A percentile compares a stretch with the other conserved stretches of the same genome.
Evolutionary conservation across 192 early-diverging fungal genomes (phyloP).

Genomic region (Martensiomyces pterosporus): DNA sequence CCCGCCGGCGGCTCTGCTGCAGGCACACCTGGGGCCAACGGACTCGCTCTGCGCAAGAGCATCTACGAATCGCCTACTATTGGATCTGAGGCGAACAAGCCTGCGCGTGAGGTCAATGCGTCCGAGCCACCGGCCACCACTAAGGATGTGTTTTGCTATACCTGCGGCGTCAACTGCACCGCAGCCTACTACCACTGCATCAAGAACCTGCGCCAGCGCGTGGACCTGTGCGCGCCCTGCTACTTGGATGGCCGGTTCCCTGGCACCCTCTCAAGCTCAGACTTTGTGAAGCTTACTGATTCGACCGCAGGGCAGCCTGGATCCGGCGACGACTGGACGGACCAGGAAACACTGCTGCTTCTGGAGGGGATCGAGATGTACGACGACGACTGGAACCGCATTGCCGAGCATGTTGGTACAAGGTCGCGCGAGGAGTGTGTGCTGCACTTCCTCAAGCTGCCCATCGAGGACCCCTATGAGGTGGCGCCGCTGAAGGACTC

Average conservation of each 20-base stretch:
- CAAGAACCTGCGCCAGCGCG: conserved; percentile 55
- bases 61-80: conserved; percentile 53
- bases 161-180: conserved; percentile 83
- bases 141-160: conserved; percentile 64
- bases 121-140: conserved; percentile 17
- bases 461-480: conserved; percentile 81
- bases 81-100: conserved; percentile 28
- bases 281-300: conserved; percentile 76
- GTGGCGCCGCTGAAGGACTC: conserved; percentile 27
- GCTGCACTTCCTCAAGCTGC: conserved; percentile 80
- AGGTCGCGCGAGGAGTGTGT: conserved; percentile 89
- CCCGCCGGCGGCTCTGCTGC: conserved; percentile 16
- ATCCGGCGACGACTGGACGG: conserved; percentile 71
- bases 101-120: conserved; percentile 41
- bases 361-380: conserved; percentile 92
- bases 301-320: conserved; percentile 13
- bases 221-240: conserved; percentile 84
- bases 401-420: conserved; percentile 91
- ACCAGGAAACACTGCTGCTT: conserved; percentile 80
- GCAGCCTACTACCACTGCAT: conserved; percentile 75
- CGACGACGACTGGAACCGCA: conserved; percentile 90
- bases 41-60: conserved; percentile 55
- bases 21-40: conserved; percentile 6
- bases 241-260: conserved; percentile 93
- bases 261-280: conserved; percentile 69